Percentiles rank a stretch among this genome's conserved stretches.
phyloP scores from a whole-genome alignment of 1,139 yeast genomes.

The Blastobotrys indianensis region DNA sequence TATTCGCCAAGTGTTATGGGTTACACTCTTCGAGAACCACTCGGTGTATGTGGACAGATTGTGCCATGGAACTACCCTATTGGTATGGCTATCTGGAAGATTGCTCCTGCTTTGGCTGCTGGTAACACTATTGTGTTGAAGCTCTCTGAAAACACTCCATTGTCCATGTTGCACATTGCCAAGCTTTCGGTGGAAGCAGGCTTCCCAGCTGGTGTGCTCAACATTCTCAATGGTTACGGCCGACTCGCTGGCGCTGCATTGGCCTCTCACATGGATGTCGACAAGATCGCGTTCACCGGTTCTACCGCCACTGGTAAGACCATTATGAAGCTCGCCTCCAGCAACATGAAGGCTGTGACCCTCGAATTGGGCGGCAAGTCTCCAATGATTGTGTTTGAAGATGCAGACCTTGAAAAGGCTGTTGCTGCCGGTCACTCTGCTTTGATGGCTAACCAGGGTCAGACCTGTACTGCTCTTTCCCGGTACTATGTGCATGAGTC shows the following conservation, averaged over 20 bases:
- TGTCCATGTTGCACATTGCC: conserved; percentile 61
- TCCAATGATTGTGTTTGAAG: conserved; percentile 70
- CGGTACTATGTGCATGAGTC: conserved; percentile 72
- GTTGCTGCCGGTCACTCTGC: conserved; percentile 52
- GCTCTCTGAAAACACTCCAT: conserved; percentile 75
- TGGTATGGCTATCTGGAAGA: conserved; percentile 76
- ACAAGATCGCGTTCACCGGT: conserved; percentile 83
- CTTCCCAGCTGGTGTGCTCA: conserved; percentile 71
- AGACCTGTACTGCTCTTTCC: conserved; percentile 82
- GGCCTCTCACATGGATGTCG: conserved; percentile 59
- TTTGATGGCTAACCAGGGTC: conserved; percentile 75
- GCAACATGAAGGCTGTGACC: conserved; percentile 70
- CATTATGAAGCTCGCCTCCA: conserved; percentile 68
- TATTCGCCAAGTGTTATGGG: conserved; percentile 58
- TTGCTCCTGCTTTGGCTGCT: conserved; percentile 74
- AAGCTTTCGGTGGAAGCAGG: conserved; percentile 61
- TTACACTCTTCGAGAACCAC: conserved; percentile 57
- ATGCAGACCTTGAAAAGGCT: conserved; percentile 59
- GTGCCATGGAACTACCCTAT: conserved; percentile 92
- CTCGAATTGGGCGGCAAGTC: conserved; percentile 84
- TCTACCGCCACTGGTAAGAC: conserved; percentile 76
- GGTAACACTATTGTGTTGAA: conserved; percentile 74
- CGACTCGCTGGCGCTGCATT: conserved; percentile 65
- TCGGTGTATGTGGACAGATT: conserved; percentile 79
- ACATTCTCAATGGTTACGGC: conserved; percentile 71